These are phyloP conservation scores for Lentinula novae-zelandiae DNA, from an alignment of 1,284 basidiomycete genomes.

Conservation along the genomic window DNA sequence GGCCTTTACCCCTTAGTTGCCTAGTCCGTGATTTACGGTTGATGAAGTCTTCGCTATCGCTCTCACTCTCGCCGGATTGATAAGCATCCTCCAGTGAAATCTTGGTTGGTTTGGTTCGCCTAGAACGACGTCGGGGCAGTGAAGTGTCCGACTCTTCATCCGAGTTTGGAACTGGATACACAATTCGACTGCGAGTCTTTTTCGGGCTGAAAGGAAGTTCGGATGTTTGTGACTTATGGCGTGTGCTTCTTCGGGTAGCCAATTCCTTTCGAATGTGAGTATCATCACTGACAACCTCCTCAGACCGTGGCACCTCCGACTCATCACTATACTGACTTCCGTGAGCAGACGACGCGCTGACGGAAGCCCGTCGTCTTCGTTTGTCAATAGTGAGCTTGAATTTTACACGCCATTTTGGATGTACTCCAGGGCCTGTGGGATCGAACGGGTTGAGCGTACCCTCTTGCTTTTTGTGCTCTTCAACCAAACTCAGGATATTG, in stretches of 20 bases:
- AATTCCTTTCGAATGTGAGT: conserved; percentile 26
- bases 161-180: conserved; percentile 22
- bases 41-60: conserved; percentile 22
- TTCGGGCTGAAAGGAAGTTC: conserved; percentile 59
- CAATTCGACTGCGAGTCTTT: conserved; percentile 45
- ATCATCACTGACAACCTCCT: conserved; percentile 22
- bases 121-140: conserved; percentile 30
- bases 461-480: conserved; percentile 40
- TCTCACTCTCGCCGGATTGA: conserved; percentile 23
- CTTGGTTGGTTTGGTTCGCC: conserved; percentile 31
- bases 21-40: conserved; percentile 19
- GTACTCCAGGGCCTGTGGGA: conserved; percentile 55
- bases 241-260: conserved; percentile 24
- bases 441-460: conserved; percentile 51
- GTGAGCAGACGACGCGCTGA: conserved; percentile 25
- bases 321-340: conserved; percentile 21
- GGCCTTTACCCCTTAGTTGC: conserved; percentile 24
- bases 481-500: conserved; percentile 6
- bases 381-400: conserved; percentile 30
- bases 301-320: conserved; percentile 18
- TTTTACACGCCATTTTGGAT: conserved; percentile 54
- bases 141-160: conserved; percentile 35
- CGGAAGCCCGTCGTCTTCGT: conserved; percentile 29
- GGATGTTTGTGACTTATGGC: conserved; percentile 22
- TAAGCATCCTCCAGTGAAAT: conserved; percentile 32